These are phyloP conservation scores for maize (Zea mays) DNA, from an alignment of 176 grass and related monocot species.

Conservation along the genomic window Zm-B73-REFERENCE-NAM-5.0 NC_050103.1:8526501-8527000, in stretches of 20 bases:
- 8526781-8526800: constrained; percentile 99
- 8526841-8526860: constrained; percentile 33
- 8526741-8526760: background rate
- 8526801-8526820: constrained; percentile 97
- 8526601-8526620: background rate
- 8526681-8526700: background rate
- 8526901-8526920: background rate
- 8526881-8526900: constrained; percentile 9
- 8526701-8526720: background rate
- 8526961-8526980: constrained; percentile 99
- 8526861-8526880: constrained; percentile 27
- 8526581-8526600: background rate
- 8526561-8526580: background rate
- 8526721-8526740: background rate
- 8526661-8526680: background rate
- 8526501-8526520: no score
- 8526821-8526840: constrained; percentile 99
- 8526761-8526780: constrained; percentile 46
- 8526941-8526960: constrained; percentile 99
- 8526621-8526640: background rate
- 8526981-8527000: background rate
- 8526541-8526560: background rate
- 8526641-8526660: background rate
- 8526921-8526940: constrained; percentile 98
- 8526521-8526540: background rate